Conservation (phyloP, 164 flowering plant genomes). For the Macadamia integrifolia region DNA sequence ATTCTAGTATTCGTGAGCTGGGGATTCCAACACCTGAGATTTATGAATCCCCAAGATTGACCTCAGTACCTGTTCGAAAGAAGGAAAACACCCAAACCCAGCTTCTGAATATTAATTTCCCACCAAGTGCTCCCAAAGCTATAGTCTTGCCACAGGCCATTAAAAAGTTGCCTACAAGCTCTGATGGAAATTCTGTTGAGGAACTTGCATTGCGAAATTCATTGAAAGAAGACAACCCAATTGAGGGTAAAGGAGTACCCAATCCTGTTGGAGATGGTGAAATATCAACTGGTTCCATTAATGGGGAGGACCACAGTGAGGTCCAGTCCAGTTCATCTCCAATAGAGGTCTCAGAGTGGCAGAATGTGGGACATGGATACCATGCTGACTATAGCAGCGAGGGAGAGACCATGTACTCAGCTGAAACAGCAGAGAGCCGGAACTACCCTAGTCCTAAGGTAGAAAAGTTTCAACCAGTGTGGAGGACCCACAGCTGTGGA, state of each 20-base stretch:
- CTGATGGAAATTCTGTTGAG: slow-evolving; percentile 34
- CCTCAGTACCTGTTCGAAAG: slow-evolving; percentile 41
- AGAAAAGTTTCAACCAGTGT: slow-evolving; percentile 60
- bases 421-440: slow-evolving; percentile 93
- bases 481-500: slow-evolving; percentile 95
- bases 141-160: slow-evolving; percentile 21
- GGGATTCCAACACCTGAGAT: slow-evolving; percentile 94
- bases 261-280: slow-evolving; percentile 39
- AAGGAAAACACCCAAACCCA: slow-evolving; percentile 46
- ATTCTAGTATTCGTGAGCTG: slow-evolving; percentile 39
- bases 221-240: slow-evolving; percentile 20
- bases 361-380: slow-evolving; percentile 25
- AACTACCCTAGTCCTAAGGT: slow-evolving; percentile 76
- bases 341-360: slow-evolving; percentile 25
- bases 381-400: slow-evolving; percentile 58
- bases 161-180: slow-evolving; percentile 26
- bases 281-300: slow-evolving; percentile 52
- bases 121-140: slow-evolving; percentile 48
- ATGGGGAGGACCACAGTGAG: slow-evolving; percentile 50
- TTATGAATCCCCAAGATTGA: slow-evolving; percentile 72
- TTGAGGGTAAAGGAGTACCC: slow-evolving; percentile 15
- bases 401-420: slow-evolving; percentile 94
- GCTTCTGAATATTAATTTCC: slow-evolving; percentile 89
- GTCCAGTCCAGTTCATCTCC: slow-evolving; percentile 69
- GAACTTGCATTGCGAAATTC: slow-evolving; percentile 18